These are phyloP conservation scores for Saccharomycopsis lassenensis DNA, from an alignment of 805 yeast species.

Conservation along the genomic window DNA sequence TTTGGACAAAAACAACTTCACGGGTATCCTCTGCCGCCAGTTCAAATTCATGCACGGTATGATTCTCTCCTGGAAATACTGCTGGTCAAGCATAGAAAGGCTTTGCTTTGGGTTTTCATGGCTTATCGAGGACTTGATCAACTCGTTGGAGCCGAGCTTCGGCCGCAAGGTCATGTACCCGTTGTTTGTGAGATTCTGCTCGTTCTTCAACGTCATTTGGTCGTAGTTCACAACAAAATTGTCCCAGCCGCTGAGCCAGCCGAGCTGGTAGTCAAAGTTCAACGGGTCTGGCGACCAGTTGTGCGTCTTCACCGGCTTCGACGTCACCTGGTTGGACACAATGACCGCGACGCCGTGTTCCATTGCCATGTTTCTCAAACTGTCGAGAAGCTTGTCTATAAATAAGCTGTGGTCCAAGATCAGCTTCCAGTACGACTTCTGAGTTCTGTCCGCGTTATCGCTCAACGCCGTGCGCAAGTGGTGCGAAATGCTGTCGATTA, in stretches of 20 bases:
- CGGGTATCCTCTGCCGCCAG: slow-evolving; percentile 43
- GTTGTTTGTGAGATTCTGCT: no score
- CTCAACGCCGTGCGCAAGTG: slow-evolving; percentile 58
- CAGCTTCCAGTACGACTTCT: slow-evolving; percentile 25
- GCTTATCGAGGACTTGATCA: no score
- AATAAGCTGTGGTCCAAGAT: slow-evolving; percentile 28
- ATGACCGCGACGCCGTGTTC: slow-evolving; percentile 47
- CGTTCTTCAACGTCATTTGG: slow-evolving; percentile 18
- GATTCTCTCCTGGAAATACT: no score
- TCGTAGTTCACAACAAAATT: slow-evolving; percentile 27
- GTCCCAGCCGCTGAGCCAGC: slow-evolving; percentile 73
- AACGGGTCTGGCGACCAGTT: slow-evolving; percentile 10
- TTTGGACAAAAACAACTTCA: slow-evolving; percentile 37
- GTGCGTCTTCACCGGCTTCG: slow-evolving; percentile 30
- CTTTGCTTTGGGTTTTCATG: no score
- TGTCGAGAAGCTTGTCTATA: slow-evolving; percentile 33
- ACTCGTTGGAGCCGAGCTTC: no score
- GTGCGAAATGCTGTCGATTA: slow-evolving; percentile 78
- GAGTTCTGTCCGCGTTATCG: slow-evolving; percentile 26
- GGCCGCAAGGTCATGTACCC: no score
- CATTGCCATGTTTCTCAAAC: slow-evolving; percentile 38
- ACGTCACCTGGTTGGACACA: slow-evolving; percentile 73
- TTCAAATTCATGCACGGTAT: slow-evolving; percentile 31
- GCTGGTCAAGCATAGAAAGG: slow-evolving; percentile 1
- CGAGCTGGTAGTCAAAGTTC: slow-evolving; percentile 52